These are phyloP conservation scores for Rhodotorula babjevae DNA, from an alignment of 768 basidiomycete genomes.

Conservation along the genomic window DNA sequence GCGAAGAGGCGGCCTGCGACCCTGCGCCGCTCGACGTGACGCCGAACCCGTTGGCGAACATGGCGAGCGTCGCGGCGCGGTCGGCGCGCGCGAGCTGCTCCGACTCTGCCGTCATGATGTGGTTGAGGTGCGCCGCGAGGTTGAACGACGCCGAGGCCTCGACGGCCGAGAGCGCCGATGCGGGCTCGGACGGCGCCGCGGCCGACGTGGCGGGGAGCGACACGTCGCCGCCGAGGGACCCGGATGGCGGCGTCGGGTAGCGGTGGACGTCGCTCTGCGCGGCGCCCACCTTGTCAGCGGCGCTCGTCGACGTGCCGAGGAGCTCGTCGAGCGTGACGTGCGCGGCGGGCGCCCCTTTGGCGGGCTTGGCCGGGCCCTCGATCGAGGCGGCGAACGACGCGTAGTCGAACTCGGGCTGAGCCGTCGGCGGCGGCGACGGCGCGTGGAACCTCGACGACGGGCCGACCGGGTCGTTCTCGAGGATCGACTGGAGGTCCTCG, in stretches of 20 bases:
- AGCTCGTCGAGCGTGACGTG: slow-evolving; percentile 17
- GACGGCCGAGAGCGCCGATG: neutral
- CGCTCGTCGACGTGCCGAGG: neutral
- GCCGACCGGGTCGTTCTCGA: slow-evolving; percentile 33
- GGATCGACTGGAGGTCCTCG: slow-evolving; percentile 28
- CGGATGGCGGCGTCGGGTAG: slow-evolving; percentile 29
- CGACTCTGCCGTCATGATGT: neutral
- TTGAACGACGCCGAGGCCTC: slow-evolving; percentile 4
- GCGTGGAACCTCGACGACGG: slow-evolving; percentile 3
- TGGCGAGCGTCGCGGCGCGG: slow-evolving; percentile 25
- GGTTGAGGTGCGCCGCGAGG: slow-evolving; percentile 10
- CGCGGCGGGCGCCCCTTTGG: no score
- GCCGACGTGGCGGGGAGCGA: neutral
- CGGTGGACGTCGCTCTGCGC: neutral
- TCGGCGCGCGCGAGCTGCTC: slow-evolving; percentile 27
- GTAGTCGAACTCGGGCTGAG: slow-evolving; percentile 21
- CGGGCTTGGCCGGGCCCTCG: slow-evolving; percentile 16
- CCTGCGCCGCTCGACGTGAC: neutral
- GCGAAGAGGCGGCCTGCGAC: no score
- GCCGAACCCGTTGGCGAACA: slow-evolving; percentile 26
- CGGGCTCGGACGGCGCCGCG: neutral
- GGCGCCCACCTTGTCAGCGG: no score
- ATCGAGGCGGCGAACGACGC: slow-evolving; percentile 31
- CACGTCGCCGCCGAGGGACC: neutral
- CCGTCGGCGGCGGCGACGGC: neutral